These are phyloP conservation scores for Oxyria digyna DNA, from an alignment of 148 eudicot species.

Conservation along the genomic window DNA sequence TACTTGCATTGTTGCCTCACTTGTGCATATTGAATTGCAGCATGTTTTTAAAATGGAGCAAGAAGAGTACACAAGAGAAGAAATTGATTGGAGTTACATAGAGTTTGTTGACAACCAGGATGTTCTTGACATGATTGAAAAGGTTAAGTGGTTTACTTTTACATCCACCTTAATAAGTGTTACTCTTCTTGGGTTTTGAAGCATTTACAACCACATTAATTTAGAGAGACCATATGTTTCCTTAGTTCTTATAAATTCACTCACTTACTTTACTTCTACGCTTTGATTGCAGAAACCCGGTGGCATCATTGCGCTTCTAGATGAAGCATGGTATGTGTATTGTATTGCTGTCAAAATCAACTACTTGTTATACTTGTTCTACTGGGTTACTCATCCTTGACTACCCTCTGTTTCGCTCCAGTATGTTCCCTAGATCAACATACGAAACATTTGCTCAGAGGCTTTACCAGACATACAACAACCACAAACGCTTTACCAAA, in stretches of 20 bases:
- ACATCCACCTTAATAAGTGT: not conserved
- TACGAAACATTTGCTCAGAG: conserved; percentile 70
- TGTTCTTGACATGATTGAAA: conserved; percentile 94
- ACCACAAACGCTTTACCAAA: conserved; percentile 83
- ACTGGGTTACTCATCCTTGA: not conserved
- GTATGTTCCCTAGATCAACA: conserved; percentile 9
- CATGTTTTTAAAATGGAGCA: conserved; percentile 99
- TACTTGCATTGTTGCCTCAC: conserved; percentile 2
- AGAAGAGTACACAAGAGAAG: conserved; percentile 97
- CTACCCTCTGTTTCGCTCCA: not conserved
- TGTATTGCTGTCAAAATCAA: not conserved
- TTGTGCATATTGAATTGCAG: conserved; percentile 24
- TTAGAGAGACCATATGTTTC: too few relatives aligned
- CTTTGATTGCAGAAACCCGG: conserved; percentile 76
- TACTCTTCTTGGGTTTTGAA: not conserved
- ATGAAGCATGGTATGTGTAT: conserved; percentile 89
- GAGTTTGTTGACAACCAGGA: conserved; percentile 94
- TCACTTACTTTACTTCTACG: not conserved
- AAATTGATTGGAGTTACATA: conserved; percentile 97
- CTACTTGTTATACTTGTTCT: not conserved
- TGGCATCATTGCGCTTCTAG: conserved; percentile 88
- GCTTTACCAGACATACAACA: conserved; percentile 85
- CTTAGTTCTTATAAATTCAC: too few relatives aligned
- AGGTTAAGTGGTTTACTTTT: conserved; percentile 29
- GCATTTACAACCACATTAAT: not conserved